Evolutionary conservation across 148 eudicot species (phyloP).

Genomic region (Chenopodium berlandieri): DNA sequence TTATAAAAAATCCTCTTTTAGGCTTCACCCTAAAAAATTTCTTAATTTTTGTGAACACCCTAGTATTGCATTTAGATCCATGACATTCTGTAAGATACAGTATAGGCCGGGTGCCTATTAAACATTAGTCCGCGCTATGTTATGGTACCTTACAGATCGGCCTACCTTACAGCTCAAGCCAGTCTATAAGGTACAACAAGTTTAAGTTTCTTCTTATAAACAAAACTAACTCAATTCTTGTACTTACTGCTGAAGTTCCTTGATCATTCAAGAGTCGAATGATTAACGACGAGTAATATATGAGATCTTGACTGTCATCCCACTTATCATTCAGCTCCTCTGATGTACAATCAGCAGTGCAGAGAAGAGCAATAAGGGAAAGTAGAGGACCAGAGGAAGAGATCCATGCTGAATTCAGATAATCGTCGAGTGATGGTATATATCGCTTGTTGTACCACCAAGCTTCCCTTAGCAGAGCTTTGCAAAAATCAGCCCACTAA

Average conservation of each 20-base stretch:
- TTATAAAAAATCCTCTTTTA: too few species aligned
- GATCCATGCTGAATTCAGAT: slow-evolving; percentile 41
- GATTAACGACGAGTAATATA: slow-evolving; percentile 37
- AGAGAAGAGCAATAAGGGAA: slow-evolving; percentile 34
- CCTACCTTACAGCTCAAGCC: too few species aligned
- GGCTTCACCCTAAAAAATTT: too few species aligned
- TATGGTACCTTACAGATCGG: neutral
- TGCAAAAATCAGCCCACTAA: slow-evolving; percentile 59
- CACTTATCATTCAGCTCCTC: slow-evolving; percentile 13
- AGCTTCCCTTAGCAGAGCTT: slow-evolving; percentile 43
- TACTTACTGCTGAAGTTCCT: slow-evolving; percentile 43
- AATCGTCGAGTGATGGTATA: slow-evolving; percentile 39
- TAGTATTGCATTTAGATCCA: too few species aligned
- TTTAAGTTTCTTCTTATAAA: too few species aligned
- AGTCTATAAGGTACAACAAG: too few species aligned
- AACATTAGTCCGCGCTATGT: too few species aligned
- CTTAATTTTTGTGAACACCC: too few species aligned
- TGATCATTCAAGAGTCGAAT: slow-evolving; percentile 53
- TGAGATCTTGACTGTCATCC: slow-evolving; percentile 25
- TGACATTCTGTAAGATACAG: too few species aligned
- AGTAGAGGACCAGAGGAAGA: slow-evolving; percentile 51
- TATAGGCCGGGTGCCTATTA: too few species aligned
- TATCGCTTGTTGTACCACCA: slow-evolving; percentile 34
- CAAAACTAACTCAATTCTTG: too few species aligned
- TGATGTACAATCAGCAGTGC: slow-evolving; percentile 8